Percentiles rank a stretch among this genome's conserved stretches.
phyloP scores from a whole-genome alignment of 2,329 filamentous ascomycete genomes.

The Talaromyces sp. region DNA sequence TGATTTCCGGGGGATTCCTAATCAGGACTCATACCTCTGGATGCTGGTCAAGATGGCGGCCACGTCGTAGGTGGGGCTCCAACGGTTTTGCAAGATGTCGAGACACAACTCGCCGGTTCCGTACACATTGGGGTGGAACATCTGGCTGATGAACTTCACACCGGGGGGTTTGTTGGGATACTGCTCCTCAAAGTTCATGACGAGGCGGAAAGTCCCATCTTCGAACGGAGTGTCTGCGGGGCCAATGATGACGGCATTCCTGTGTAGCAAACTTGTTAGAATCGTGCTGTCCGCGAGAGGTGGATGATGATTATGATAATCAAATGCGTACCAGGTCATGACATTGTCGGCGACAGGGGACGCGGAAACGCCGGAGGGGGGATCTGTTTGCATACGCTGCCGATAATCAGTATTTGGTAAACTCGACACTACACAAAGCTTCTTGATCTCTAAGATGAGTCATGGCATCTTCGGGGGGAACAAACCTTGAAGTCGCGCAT shows the following conservation, averaged over 20 bases:
- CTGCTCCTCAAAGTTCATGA: slow-evolving; percentile 99
- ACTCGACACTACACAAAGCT: not conserved
- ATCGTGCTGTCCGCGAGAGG: not conserved
- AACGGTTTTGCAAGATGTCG: slow-evolving; percentile 95
- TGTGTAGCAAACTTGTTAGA: slow-evolving; percentile 38
- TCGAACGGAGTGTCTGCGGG: slow-evolving; percentile 96
- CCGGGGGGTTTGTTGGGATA: slow-evolving; percentile 97
- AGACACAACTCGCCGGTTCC: slow-evolving; percentile 93
- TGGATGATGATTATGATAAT: not conserved
- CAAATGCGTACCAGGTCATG: slow-evolving; percentile 32
- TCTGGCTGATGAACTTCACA: slow-evolving; percentile 97
- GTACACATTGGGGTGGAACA: slow-evolving; percentile 99
- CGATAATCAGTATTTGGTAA: slow-evolving; percentile 11
- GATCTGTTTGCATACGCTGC: slow-evolving; percentile 98
- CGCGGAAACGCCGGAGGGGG: slow-evolving; percentile 91
- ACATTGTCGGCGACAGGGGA: slow-evolving; percentile 71
- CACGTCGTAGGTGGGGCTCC: slow-evolving; percentile 98
- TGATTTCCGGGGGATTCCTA: not conserved
- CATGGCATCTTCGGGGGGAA: not conserved
- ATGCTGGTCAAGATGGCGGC: slow-evolving; percentile 96
- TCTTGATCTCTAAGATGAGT: not conserved
- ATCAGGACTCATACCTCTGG: slow-evolving; percentile 64
- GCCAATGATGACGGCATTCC: slow-evolving; percentile 98
- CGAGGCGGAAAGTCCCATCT: slow-evolving; percentile 93
- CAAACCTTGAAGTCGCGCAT: slow-evolving; percentile 99